Base-by-base conservation (phyloP, 495 filamentous ascomycete species). In the Aspergillus asperescens region DNA sequence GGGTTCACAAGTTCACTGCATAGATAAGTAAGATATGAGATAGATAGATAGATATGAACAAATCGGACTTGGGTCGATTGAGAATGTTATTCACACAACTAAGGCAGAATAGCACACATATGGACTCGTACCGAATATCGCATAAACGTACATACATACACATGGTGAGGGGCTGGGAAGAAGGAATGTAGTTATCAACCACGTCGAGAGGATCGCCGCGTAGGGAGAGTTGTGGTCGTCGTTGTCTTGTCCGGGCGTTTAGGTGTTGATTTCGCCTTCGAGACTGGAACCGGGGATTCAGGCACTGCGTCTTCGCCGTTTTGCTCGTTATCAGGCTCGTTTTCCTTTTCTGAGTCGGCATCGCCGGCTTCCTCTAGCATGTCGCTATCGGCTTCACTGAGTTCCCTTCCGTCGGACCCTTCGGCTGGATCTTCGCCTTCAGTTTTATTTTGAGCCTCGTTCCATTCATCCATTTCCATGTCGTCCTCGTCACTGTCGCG, bases 401-500 rank as follows among this genome's bases (percentile, higher is more conserved):
- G 25, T 19, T 57, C 51, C 7, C 59, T 58, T 1, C 63, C 52
- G 24, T 64, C 57, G 12, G 51, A 54, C 2, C 60, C 56, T 7
- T 61, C 51, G 52, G 63, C 62, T 45, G 66, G 62, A 5, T 60
- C 54, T 12, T 61, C 52, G 22, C 56, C 63, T 35, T 67, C 59
- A 0, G 61, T 60, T 12, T 66, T 54, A 1, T 63, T 60, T 18
- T 65, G 46, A 5, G 59, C 57, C 9, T 66, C 52, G 13, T 74
- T 64, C 67, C 62, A 66, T 35, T 71, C 57, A 29, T 76, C 65
- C 73, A 80, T 75, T 34, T 81, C 81, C 19, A 71, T 64, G 24
- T 84, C 82, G 37, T 81, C 78, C n/a, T 80, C 77, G 44, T 78
- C 77, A 48, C 77, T 80, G 27, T 77, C 73, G 18, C 73, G 62